Percentiles rank a stretch among this genome's conserved stretches.
Conservation (phyloP, 129 eudicot species). For the Arctium lappa region DNA sequence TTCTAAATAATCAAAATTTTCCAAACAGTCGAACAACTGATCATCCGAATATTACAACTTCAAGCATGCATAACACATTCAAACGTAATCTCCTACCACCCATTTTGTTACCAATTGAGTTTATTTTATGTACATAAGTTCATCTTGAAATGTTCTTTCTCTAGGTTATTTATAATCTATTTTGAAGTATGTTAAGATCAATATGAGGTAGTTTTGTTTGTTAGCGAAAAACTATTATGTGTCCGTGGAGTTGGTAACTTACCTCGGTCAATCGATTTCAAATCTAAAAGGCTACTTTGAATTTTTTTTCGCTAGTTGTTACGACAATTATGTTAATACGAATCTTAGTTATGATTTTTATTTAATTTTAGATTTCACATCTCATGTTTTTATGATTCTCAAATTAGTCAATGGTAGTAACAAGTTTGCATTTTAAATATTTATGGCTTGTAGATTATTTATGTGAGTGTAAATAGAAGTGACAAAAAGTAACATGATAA, state of each 20-base stretch:
- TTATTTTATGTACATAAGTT: not conserved
- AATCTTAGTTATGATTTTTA: not conserved
- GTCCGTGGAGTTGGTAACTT: not conserved
- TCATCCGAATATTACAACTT: not conserved
- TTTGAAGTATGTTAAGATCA: not conserved
- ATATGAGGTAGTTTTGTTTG: not conserved
- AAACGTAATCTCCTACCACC: not conserved
- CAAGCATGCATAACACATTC: not conserved
- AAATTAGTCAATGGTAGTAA: not conserved
- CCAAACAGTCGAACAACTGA: not conserved
- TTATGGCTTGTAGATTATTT: not conserved
- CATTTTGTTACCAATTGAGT: not conserved
- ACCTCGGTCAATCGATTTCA: not conserved
- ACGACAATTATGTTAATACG: not conserved
- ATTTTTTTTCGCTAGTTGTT: too few species aligned
- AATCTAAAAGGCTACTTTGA: not conserved
- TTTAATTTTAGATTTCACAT: not conserved
- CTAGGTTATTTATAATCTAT: not conserved
- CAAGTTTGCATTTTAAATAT: too few species aligned
- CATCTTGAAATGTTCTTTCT: not conserved
- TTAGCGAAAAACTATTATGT: not conserved
- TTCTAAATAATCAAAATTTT: not conserved
- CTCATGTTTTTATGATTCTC: not conserved
- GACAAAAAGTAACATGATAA: not conserved
- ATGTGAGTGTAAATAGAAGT: not conserved